A percentile compares a stretch with the other conserved stretches of the same genome.
These are phyloP conservation scores for Tulasnella calospora DNA, from an alignment of 768 basidiomycete genomes.

Conservation along the genomic window DNA sequence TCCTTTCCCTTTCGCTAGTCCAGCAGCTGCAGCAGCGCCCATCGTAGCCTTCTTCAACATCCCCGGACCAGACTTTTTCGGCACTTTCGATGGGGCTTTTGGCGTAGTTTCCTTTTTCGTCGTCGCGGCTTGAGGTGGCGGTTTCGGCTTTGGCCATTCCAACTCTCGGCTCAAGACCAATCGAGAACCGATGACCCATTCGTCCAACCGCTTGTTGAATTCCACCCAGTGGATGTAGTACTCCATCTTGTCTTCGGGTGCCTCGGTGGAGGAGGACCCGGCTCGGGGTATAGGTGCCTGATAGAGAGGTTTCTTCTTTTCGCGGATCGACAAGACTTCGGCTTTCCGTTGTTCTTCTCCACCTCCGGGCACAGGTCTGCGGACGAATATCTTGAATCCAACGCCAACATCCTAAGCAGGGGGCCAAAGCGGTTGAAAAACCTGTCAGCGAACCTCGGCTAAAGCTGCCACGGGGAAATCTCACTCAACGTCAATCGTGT, in stretches of 20 bases:
- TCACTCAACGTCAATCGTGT: conserved; percentile 61
- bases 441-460: not conserved
- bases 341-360: conserved; percentile 84
- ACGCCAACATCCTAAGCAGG: conserved; percentile 70
- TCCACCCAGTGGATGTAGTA: conserved; percentile 99
- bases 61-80: conserved; percentile 14
- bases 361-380: conserved; percentile 69
- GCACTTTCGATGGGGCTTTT: conserved; percentile 22
- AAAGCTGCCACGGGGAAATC: conserved; percentile 27
- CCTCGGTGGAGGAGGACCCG: conserved; percentile 46
- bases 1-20: conserved; percentile 17
- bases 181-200: conserved; percentile 89
- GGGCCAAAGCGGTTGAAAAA: conserved; percentile 10
- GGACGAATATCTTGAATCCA: conserved; percentile 94
- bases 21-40: conserved; percentile 35
- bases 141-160: conserved; percentile 93
- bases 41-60: conserved; percentile 40
- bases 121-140: conserved; percentile 38
- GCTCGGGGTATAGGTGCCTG: conserved; percentile 19
- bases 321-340: conserved; percentile 92
- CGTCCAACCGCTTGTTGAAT: conserved; percentile 98
- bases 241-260: conserved; percentile 75
- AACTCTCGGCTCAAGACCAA: conserved; percentile 79
- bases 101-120: conserved; percentile 40
- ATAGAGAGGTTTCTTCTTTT: conserved; percentile 67